Evolutionary conservation across 768 basidiomycete genomes (phyloP).

Genomic region (Auricularia sp.): DNA sequence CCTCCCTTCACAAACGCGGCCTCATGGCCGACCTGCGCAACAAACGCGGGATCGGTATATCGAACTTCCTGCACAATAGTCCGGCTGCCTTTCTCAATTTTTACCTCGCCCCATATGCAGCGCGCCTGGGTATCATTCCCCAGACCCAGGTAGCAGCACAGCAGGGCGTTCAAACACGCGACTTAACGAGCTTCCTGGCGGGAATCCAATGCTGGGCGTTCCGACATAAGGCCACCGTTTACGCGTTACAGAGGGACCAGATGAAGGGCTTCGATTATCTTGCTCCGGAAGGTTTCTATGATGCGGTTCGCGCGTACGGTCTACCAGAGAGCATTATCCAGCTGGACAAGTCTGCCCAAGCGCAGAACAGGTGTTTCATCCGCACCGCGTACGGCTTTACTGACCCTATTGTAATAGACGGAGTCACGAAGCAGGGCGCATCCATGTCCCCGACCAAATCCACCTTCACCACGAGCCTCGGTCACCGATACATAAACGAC

Average conservation of each 20-base stretch:
- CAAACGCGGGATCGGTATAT: constrained; percentile 19
- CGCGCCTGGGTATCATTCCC: not conserved
- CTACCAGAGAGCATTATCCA: not conserved
- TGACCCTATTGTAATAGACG: constrained; percentile 14
- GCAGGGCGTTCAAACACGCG: not conserved
- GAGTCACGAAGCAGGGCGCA: constrained; percentile 23
- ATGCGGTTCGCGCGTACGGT: not conserved
- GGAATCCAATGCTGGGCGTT: not conserved
- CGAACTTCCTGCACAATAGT: constrained; percentile 19
- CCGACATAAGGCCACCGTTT: not conserved
- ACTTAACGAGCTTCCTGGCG: not conserved
- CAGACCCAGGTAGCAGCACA: not conserved
- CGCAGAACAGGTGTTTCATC: not conserved
- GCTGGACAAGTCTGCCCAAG: not conserved
- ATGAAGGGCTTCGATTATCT: not conserved
- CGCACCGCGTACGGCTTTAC: constrained; percentile 22
- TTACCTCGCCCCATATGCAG: constrained; percentile 15
- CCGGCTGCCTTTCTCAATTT: constrained; percentile 23
- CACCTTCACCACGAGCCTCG: constrained; percentile 18
- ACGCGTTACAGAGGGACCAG: not conserved
- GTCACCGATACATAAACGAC: constrained; percentile 15
- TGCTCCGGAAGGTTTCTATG: not conserved
- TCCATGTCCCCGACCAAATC: constrained; percentile 21
- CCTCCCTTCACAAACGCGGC: constrained; percentile 22
- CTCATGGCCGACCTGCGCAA: constrained; percentile 18